Conservation (phyloP, 495 filamentous ascomycete genomes). For the Daldinia loculata region DNA sequence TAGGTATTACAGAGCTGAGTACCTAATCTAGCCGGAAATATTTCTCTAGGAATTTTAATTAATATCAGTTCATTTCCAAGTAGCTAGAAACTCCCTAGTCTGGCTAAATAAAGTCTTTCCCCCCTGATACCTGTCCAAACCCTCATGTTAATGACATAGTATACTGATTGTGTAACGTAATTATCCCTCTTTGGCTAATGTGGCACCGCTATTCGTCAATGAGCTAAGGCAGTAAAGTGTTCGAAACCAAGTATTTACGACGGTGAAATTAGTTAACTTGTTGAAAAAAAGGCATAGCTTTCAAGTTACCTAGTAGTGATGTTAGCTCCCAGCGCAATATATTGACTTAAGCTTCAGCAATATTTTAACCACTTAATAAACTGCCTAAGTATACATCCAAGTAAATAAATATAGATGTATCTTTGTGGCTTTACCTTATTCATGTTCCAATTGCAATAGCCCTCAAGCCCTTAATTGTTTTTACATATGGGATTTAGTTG, state of each 20-base stretch:
- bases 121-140: neutral
- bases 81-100: neutral
- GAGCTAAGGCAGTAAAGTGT: neutral
- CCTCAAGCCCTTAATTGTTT: no score
- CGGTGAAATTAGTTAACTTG: neutral
- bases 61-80: neutral
- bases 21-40: neutral
- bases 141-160: neutral
- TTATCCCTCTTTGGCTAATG: neutral
- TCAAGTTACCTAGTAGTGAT: neutral
- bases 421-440: no score
- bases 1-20: neutral
- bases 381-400: no score
- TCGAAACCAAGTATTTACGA: neutral
- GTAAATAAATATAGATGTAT: no score
- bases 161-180: neutral
- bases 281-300: no score
- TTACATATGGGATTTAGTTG: no score
- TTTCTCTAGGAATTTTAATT: neutral
- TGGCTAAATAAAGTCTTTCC: neutral
- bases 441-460: no score
- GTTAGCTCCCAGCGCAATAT: neutral
- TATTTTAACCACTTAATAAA: neutral
- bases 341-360: neutral
- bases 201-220: no score